Evolutionary conservation across 2,329 filamentous ascomycete species (phyloP).

Genomic region (Fusarium camptoceras): DNA sequence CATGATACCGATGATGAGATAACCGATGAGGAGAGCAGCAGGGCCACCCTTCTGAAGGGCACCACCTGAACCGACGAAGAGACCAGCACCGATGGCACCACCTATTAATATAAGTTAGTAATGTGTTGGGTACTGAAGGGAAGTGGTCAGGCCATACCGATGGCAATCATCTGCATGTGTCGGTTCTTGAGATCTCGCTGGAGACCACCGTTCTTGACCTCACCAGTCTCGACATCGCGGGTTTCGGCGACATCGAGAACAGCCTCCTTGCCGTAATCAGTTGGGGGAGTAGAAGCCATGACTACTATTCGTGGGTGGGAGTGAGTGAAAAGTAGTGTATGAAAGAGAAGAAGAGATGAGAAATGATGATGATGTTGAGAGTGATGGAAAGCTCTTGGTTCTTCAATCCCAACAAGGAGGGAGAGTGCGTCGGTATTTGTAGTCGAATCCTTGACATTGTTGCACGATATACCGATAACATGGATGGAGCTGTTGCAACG

Average conservation of each 20-base stretch:
- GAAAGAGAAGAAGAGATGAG: not conserved
- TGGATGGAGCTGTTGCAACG: constrained; percentile 15
- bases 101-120: constrained; percentile 27
- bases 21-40: constrained; percentile 83
- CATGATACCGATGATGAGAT: constrained; percentile 53
- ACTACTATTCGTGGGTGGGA: constrained; percentile 1
- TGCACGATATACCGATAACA: constrained; percentile 14
- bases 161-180: constrained; percentile 98
- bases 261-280: constrained; percentile 39
- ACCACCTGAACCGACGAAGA: constrained; percentile 86
- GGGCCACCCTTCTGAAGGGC: constrained; percentile 80
- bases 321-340: constrained; percentile 10
- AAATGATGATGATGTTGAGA: constrained; percentile 18
- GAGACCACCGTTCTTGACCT: constrained; percentile 38
- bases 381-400: constrained; percentile 37
- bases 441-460: constrained; percentile 20
- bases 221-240: constrained; percentile 38
- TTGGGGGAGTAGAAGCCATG: constrained; percentile 35
- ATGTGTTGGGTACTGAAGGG: not conserved
- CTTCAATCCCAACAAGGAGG: constrained; percentile 19
- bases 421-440: constrained; percentile 32
- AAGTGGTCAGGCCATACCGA: constrained; percentile 57
- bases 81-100: constrained; percentile 72
- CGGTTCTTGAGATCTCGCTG: constrained; percentile 78
- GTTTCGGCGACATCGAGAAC: constrained; percentile 30